Evolutionary conservation across 768 basidiomycete species (phyloP).

Genomic region (Leccinum aurantiacum): DNA sequence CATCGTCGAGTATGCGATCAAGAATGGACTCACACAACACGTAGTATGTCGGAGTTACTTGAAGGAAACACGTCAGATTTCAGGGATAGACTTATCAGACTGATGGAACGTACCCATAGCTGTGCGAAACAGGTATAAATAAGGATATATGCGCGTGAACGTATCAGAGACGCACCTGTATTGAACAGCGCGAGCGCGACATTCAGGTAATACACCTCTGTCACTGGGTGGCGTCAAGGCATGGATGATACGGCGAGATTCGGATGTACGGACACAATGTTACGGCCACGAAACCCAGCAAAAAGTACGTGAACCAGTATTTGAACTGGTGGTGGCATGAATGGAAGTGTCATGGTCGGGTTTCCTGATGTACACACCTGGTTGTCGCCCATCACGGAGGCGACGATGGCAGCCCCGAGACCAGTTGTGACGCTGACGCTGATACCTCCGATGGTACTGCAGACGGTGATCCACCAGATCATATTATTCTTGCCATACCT

Average conservation of each 20-base stretch:
- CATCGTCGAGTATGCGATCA: not conserved
- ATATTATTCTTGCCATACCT: constrained; percentile 89
- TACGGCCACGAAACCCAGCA: constrained; percentile 76
- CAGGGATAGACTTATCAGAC: not conserved
- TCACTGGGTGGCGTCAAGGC: constrained; percentile 45
- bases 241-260: not conserved
- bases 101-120: constrained; percentile 59
- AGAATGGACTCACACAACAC: constrained; percentile 61
- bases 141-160: constrained; percentile 2
- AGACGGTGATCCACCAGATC: constrained; percentile 94
- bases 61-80: constrained; percentile 19
- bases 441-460: constrained; percentile 95
- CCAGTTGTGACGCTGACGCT: constrained; percentile 95
- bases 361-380: constrained; percentile 49
- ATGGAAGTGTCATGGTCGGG: not conserved
- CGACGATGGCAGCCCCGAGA: constrained; percentile 87
- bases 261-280: constrained; percentile 63
- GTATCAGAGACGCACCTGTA: constrained; percentile 49
- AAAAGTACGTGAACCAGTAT: constrained; percentile 89
- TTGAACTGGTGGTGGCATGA: constrained; percentile 62
- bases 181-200: constrained; percentile 95
- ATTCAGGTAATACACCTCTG: constrained; percentile 94
- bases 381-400: constrained; percentile 70
- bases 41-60: constrained; percentile 87
- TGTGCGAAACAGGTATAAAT: constrained; percentile 22